Base-by-base conservation (phyloP, 306 rosid genomes). In the Arachis stenosperma region DNA sequence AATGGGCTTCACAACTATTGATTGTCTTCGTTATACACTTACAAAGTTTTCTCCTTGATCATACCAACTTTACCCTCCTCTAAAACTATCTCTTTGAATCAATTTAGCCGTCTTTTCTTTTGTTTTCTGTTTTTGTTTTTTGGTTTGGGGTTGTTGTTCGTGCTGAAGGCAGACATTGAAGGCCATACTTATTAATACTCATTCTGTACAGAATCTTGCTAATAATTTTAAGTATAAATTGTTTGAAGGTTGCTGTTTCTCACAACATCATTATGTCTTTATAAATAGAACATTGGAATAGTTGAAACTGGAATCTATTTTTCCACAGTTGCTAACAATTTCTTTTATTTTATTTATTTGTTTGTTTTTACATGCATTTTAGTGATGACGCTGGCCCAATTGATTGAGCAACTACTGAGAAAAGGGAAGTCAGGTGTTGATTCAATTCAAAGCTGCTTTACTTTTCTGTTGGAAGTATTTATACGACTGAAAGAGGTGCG, bases 301-400 rank as follows among this genome's bases (percentile, higher is more conserved):
- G 55, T 75, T 67, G 15, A 67, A 37, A 57, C 61, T 75, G 61
- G 15, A 67, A 37, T 50, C 61, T 69, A 8, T 46, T 70, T 69
- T 59, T 65, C 70, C 36, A 13, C 73, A 6, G 10, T 75, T 40
- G 22, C 57, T n/a, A 12, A 48, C 14, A 5, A 14, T 52, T 66
- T 52, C 7, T 39, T 42, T 57, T 39, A 6, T 52, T 66, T 52
- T 5, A 27, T 42, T 57, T 39, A 48, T 56, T 36, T 55, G 4
- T 54, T 62, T 73, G 50, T 48, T 69, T 56, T 55, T 78, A 57
- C 39, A 67, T 82, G 78, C 73, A 59, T 70, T 57, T 78, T 83
- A 92, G 96, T 88, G 87, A 76, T 92, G 88, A 75, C 85, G 65
- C 84, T 88, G 74, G 88, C 84, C 15, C 78, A 65, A 67, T 84